These are phyloP conservation scores for Venturia asperata DNA, from an alignment of 2,329 filamentous ascomycete species.

Conservation along the genomic window DNA sequence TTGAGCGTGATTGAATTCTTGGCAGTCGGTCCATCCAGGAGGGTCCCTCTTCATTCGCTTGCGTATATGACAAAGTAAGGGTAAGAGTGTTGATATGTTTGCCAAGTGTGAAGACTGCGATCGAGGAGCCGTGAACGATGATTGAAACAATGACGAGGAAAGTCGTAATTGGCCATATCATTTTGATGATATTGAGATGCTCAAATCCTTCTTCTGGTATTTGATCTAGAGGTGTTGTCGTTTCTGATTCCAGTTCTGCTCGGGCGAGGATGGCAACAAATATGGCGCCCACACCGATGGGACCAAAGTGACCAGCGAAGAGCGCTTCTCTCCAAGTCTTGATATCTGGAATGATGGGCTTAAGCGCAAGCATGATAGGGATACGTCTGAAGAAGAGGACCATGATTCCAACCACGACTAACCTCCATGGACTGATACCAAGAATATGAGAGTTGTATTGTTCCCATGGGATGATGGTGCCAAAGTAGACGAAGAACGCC, in stretches of 20 bases:
- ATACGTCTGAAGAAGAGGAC: constrained; percentile 95
- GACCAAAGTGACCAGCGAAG: constrained; percentile 95
- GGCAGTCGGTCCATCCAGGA: constrained; percentile 94
- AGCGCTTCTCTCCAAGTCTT: constrained; percentile 97
- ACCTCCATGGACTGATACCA: constrained; percentile 76
- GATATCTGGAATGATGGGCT: constrained; percentile 89
- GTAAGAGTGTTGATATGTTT: constrained; percentile 97
- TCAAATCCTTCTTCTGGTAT: constrained; percentile 52
- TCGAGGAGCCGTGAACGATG: constrained; percentile 91
- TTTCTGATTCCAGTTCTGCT: constrained; percentile 75
- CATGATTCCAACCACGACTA: constrained; percentile 88
- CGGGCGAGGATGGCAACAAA: constrained; percentile 90
- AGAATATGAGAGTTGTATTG: constrained; percentile 69
- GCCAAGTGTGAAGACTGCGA: constrained; percentile 93
- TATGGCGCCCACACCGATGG: constrained; percentile 93
- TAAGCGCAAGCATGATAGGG: constrained; percentile 84
- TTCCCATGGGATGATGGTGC: constrained; percentile 93
- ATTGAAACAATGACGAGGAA: constrained; percentile 95
- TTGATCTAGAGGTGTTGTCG: constrained; percentile 63
- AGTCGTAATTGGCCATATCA: constrained; percentile 93
- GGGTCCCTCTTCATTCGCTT: constrained; percentile 77
- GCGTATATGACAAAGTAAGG: constrained; percentile 92
- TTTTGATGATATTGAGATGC: constrained; percentile 64
- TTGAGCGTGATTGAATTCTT: constrained; percentile 72
- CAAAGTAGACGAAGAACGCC: constrained; percentile 96